Percentiles rank a stretch among this genome's conserved stretches.
These are phyloP conservation scores for Podila epicladia DNA, from an alignment of 192 early-diverging fungal species.

Conservation along the genomic window DNA sequence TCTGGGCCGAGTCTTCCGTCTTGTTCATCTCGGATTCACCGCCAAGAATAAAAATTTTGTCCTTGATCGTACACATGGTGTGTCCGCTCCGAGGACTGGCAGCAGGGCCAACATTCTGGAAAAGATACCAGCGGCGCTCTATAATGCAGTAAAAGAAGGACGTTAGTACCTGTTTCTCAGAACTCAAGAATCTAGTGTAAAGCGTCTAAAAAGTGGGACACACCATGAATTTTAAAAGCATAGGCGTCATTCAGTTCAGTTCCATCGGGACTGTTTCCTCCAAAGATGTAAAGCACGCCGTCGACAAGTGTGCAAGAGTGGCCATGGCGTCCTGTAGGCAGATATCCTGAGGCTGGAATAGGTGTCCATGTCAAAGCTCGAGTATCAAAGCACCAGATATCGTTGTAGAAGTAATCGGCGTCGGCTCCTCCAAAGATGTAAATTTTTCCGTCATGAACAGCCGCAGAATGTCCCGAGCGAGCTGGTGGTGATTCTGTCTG, in stretches of 20 bases:
- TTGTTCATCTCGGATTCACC: slow-evolving; percentile 55
- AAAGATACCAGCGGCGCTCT: slow-evolving; percentile 67
- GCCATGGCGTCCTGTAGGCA: slow-evolving; percentile 57
- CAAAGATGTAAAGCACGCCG: slow-evolving; percentile 67
- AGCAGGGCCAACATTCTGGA: slow-evolving; percentile 62
- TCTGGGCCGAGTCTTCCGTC: slow-evolving; percentile 36
- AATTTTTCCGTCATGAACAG: slow-evolving; percentile 41
- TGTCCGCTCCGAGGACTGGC: slow-evolving; percentile 56
- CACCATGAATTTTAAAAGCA: slow-evolving; percentile 62
- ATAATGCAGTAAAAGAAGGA: background rate
- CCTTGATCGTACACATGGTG: slow-evolving; percentile 54
- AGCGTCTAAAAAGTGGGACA: background rate
- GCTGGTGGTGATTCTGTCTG: slow-evolving; percentile 46
- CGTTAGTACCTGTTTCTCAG: background rate
- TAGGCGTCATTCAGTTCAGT: slow-evolving; percentile 57
- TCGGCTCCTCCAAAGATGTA: slow-evolving; percentile 63
- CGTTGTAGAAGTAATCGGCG: slow-evolving; percentile 61
- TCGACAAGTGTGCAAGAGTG: slow-evolving; percentile 54
- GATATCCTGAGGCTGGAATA: slow-evolving; percentile 55
- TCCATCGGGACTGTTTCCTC: slow-evolving; percentile 57
- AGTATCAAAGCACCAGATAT: slow-evolving; percentile 66
- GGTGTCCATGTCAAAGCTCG: slow-evolving; percentile 52
- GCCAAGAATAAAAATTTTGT: slow-evolving; percentile 62
- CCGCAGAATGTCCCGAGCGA: slow-evolving; percentile 33
- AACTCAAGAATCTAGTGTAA: background rate